Conservation (phyloP, 1,139 yeast species). For the Saccharomyces pastorianus region DNA sequence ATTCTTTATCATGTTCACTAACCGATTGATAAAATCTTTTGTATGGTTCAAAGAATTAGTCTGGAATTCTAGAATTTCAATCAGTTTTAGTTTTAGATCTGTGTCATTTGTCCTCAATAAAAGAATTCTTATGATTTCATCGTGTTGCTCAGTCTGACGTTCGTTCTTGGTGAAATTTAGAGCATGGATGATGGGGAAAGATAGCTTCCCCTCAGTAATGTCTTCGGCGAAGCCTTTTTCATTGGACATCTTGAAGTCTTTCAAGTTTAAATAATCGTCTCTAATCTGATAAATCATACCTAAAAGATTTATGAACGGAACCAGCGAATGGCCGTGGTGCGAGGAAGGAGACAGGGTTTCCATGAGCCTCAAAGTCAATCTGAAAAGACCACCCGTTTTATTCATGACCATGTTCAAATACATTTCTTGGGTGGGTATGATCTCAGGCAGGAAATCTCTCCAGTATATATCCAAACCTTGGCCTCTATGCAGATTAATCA, state of each 20-base stretch:
- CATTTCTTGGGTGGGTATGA: slow-evolving; percentile 59
- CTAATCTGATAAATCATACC: slow-evolving; percentile 78
- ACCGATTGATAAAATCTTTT: slow-evolving; percentile 12
- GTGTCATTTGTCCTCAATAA: slow-evolving; percentile 36
- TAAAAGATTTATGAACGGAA: slow-evolving; percentile 63
- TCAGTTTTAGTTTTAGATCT: slow-evolving; percentile 42
- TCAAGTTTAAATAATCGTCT: slow-evolving; percentile 69
- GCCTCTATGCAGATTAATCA: slow-evolving; percentile 75
- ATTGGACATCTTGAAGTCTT: slow-evolving; percentile 43
- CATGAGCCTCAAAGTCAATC: slow-evolving; percentile 63
- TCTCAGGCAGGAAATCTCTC: slow-evolving; percentile 50
- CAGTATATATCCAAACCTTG: slow-evolving; percentile 85
- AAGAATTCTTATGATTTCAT: slow-evolving; percentile 33
- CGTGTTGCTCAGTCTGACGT: slow-evolving; percentile 8
- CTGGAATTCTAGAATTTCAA: slow-evolving; percentile 39
- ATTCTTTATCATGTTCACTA: slow-evolving; percentile 12
- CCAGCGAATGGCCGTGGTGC: slow-evolving; percentile 26
- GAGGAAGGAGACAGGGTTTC: slow-evolving; percentile 30
- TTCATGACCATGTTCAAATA: slow-evolving; percentile 75
- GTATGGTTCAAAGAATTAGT: slow-evolving; percentile 30
- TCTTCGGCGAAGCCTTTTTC: slow-evolving; percentile 86
- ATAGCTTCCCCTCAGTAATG: slow-evolving; percentile 78
- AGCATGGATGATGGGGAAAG: slow-evolving; percentile 74
- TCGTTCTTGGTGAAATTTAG: slow-evolving; percentile 32
- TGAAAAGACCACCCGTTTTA: slow-evolving; percentile 82